Evolutionary conservation across 2,329 filamentous ascomycete species (phyloP).

Genomic region (Sporothrix dimorphospora): DNA sequence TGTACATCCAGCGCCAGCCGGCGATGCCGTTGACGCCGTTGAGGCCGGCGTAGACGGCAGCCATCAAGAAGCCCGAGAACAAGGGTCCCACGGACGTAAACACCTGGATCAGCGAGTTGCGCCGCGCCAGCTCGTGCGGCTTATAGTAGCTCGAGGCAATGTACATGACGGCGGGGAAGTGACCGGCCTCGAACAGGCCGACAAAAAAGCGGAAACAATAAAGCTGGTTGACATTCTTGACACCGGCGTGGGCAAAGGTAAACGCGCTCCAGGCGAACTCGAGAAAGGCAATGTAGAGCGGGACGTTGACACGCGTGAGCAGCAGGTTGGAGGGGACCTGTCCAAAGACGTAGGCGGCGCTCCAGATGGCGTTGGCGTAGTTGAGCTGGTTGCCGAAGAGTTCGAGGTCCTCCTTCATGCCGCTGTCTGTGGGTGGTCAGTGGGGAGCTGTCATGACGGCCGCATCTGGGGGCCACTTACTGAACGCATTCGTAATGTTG

Average conservation of each 20-base stretch:
- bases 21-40: slow-evolving; percentile 35
- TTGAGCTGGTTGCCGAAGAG: slow-evolving; percentile 42
- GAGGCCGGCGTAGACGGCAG: slow-evolving; percentile 38
- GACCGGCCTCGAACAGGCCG: slow-evolving; percentile 39
- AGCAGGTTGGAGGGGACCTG: slow-evolving; percentile 53
- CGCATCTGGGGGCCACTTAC: too few relatives aligned
- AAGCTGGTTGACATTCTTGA: slow-evolving; percentile 36
- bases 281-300: slow-evolving; percentile 54
- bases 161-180: slow-evolving; percentile 41
- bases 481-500: slow-evolving; percentile 39
- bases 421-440: slow-evolving; percentile 34
- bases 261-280: slow-evolving; percentile 42
- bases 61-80: slow-evolving; percentile 39
- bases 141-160: slow-evolving; percentile 41
- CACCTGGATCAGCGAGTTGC: slow-evolving; percentile 39
- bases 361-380: slow-evolving; percentile 50
- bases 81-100: slow-evolving; percentile 37
- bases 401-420: slow-evolving; percentile 40
- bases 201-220: slow-evolving; percentile 39
- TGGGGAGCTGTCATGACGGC: background rate
- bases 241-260: slow-evolving; percentile 38
- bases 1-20: slow-evolving; percentile 40
- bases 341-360: slow-evolving; percentile 40
- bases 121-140: slow-evolving; percentile 39
- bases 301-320: slow-evolving; percentile 37